Base-by-base conservation (phyloP, 2,329 filamentous ascomycete species). In the Phyllosticta capitalensis region DNA sequence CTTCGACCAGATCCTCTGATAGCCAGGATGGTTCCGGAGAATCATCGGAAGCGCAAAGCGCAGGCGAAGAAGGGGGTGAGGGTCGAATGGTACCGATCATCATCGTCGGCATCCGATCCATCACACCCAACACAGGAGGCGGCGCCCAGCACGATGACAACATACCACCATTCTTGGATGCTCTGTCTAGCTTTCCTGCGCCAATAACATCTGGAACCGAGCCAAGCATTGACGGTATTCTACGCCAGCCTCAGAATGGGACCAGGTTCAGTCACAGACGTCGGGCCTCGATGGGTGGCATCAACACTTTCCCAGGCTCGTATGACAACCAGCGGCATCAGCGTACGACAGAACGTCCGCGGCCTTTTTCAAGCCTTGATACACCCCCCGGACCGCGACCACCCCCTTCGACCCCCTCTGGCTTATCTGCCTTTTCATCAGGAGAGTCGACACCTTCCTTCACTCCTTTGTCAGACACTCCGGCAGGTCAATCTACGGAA, bases 31-130 rank as follows among this genome's bases (percentile, higher is more conserved):
- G 65, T 55, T 65, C 61, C 17, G 61, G 65, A 3, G 66, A 61
- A 4, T 56, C 64, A 20, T 63, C 63, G 30, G 62, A 65, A 14
- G 63, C 61, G 19, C 64, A 64, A 12, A 49, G 52, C 55, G 61
- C 22, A 58, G 72, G 73, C 30, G 76, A 75, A 21, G 75, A 75
- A 45, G 74, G 74, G 57, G 62, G 67, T 22, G 79, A 80, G 59
- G 81, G 81, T 53, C 78, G 85, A 21, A 85, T 85, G 71, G 82
- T 87, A 48, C 86, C 85, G 9, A 80, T 88, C 63, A 86, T 88
- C 51, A 85, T 88, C 56, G 85, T 88, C 49, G 85, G 85, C 58
- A 86, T 88, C 59, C 77, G 85, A 57, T 86, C 84, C 24, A 84
- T 87, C 61, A 83, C 81, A 30, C 79, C 83, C 20, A 72, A 71